Evolutionary conservation across 176 grass and related monocot species (phyloP).

Genomic region (Elaeis guineensis): DNA sequence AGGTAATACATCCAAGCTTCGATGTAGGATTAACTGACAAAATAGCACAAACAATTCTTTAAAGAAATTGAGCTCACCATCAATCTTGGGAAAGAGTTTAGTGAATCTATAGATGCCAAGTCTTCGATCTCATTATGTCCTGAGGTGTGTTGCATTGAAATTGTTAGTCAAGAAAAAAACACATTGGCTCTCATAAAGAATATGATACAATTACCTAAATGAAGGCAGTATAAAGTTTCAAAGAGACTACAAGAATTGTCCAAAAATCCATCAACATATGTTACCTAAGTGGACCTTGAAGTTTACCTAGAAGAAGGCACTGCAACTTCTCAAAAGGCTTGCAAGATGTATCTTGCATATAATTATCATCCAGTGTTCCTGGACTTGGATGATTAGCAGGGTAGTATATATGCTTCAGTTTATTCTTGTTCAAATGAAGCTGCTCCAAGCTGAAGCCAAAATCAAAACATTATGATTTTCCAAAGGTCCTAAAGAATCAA

Average conservation of each 20-base stretch:
- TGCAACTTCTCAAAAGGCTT: constrained; percentile 68
- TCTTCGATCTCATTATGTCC: constrained; percentile 68
- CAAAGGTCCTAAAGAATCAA: no score
- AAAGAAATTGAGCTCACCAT: constrained; percentile 41
- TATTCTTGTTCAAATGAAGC: constrained; percentile 91
- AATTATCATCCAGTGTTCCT: neutral
- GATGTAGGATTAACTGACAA: no score
- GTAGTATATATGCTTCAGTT: constrained; percentile 63
- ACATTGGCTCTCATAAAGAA: neutral
- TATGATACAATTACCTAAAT: neutral
- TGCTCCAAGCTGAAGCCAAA: constrained; percentile 57
- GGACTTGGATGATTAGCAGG: constrained; percentile 34
- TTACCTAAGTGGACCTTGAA: neutral
- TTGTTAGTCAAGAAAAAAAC: constrained; percentile 10
- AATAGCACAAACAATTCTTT: neutral
- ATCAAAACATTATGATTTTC: neutral
- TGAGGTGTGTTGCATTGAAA: constrained; percentile 16
- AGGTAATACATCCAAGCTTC: no score
- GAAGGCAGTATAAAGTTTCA: constrained; percentile 6
- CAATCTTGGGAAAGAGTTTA: constrained; percentile 81
- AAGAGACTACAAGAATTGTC: neutral
- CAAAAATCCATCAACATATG: neutral
- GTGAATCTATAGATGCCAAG: constrained; percentile 74
- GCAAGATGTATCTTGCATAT: constrained; percentile 17
- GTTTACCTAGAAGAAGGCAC: constrained; percentile 77